Base-by-base conservation (phyloP, 805 yeast genomes). In the Metschnikowia sp. region DNA sequence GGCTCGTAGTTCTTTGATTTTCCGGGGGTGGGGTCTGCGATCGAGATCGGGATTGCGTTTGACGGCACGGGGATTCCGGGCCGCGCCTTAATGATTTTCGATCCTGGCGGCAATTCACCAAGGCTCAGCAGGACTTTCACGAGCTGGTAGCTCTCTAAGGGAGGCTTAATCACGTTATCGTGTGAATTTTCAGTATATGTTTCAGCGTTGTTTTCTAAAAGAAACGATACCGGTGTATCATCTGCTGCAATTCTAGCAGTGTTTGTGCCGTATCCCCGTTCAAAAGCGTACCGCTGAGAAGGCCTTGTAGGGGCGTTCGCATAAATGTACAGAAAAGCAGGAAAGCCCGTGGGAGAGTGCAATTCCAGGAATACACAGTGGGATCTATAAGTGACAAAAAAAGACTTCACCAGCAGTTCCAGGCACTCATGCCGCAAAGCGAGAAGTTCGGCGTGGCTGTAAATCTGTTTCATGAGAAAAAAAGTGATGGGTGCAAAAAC, bases 11-110 rank as follows among this genome's bases (percentile, higher is more conserved):
- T 31, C 33, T 31, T 31, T 31, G 33, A 11, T 31, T 22, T 22
- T 28, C 9, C 39, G 26, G 9, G 10, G 22, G 10, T 9, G 32
- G 22, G 15, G 8, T 40, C 53, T 8, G 49, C 49, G 22, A 51
- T 37, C 10, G 56, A 56, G 8, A 63, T 44, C 3, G 64, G 61
- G 8, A 65, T 58, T 8, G 71, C 70, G 26, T 67, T 67, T 3
- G 47, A 42, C 3, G 73, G 72, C 9, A 64, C 41, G 8, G 51
- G 54, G 48, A 55, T 50, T 1, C 70, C 69, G 2, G 63, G 65
- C 12, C 55, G 61, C 0, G 62, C 49, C 38, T 55, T 51, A 36
- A 66, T 44, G 39, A 60, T 55, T 26, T 41, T 45, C 13, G 58
- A 52, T 1, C 56, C 59, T 9, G 45, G 48, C n/a, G 56, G 50